Evolutionary conservation across 2,329 filamentous ascomycete genomes (phyloP).

Genomic region (Fusarium xylarioides): DNA sequence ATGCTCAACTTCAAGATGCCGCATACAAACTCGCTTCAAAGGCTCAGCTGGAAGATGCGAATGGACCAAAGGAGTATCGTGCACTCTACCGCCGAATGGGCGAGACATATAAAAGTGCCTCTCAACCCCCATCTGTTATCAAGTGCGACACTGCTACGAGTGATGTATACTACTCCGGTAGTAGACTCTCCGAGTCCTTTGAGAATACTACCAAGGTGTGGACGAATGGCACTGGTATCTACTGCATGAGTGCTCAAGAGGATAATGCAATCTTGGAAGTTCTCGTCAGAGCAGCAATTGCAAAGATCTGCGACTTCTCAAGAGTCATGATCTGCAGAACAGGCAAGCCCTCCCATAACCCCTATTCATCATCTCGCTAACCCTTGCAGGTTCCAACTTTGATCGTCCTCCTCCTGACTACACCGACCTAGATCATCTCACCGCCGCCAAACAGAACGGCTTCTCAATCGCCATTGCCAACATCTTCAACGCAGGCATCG

Average conservation of each 20-base stretch:
- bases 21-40: constrained; percentile 61
- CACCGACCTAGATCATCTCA: constrained; percentile 66
- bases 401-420: constrained; percentile 71
- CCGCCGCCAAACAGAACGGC: constrained; percentile 68
- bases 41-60: constrained; percentile 62
- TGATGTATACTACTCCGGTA: constrained; percentile 76
- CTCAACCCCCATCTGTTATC: constrained; percentile 62
- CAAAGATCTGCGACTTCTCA: constrained; percentile 69
- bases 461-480: constrained; percentile 72
- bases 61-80: constrained; percentile 62
- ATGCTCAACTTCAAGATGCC: constrained; percentile 62
- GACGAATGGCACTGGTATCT: constrained; percentile 73
- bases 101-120: constrained; percentile 52
- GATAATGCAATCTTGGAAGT: constrained; percentile 76
- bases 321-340: constrained; percentile 75
- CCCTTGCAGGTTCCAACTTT: constrained; percentile 67
- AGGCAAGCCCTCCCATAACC: constrained; percentile 42
- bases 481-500: constrained; percentile 71
- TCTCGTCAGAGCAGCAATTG: constrained; percentile 66
- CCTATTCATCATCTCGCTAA: neutral
- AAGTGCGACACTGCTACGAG: constrained; percentile 75
- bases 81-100: constrained; percentile 58
- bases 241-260: constrained; percentile 78
- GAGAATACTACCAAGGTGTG: constrained; percentile 69
- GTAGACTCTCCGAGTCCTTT: constrained; percentile 68